phyloP scores from a whole-genome alignment of 2,329 filamentous ascomycete genomes.

The Mycogone perniciosa region DNA sequence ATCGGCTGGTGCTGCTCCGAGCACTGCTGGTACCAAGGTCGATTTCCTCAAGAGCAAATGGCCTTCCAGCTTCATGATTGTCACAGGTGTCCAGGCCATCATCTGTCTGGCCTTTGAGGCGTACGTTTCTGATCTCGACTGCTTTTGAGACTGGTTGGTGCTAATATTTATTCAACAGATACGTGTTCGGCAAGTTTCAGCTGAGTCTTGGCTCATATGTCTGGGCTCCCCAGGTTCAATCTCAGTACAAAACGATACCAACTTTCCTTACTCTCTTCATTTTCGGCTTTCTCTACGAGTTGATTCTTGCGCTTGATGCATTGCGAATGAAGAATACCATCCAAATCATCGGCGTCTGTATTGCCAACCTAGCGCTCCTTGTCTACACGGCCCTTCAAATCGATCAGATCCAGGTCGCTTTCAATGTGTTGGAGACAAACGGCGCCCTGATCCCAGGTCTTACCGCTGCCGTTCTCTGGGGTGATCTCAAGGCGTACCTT shows the following conservation, averaged over 20 bases:
- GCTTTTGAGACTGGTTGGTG: background rate
- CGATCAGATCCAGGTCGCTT: slow-evolving; percentile 77
- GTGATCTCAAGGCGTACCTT: slow-evolving; percentile 64
- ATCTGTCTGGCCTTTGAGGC: slow-evolving; percentile 79
- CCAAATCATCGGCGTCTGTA: slow-evolving; percentile 89
- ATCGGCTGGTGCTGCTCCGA: slow-evolving; percentile 26
- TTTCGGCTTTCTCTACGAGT: slow-evolving; percentile 90
- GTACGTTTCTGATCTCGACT: slow-evolving; percentile 45
- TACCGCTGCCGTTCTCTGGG: slow-evolving; percentile 52
- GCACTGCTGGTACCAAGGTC: slow-evolving; percentile 36
- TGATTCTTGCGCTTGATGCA: slow-evolving; percentile 88
- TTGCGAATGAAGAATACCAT: slow-evolving; percentile 95
- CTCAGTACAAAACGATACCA: slow-evolving; percentile 68
- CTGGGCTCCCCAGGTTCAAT: slow-evolving; percentile 34
- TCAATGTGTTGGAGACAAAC: slow-evolving; percentile 44
- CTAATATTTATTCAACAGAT: slow-evolving; percentile 46
- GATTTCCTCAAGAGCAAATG: slow-evolving; percentile 78
- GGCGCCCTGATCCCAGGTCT: slow-evolving; percentile 37
- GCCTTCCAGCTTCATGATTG: slow-evolving; percentile 78
- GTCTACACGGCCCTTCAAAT: slow-evolving; percentile 92
- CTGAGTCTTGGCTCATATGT: slow-evolving; percentile 42
- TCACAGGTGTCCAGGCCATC: slow-evolving; percentile 68
- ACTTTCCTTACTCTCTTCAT: slow-evolving; percentile 96
- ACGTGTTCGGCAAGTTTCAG: slow-evolving; percentile 86
- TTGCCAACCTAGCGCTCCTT: slow-evolving; percentile 86